phyloP scores from a whole-genome alignment of 805 yeast species.

The Wickerhamomyces chaumierensis region DNA sequence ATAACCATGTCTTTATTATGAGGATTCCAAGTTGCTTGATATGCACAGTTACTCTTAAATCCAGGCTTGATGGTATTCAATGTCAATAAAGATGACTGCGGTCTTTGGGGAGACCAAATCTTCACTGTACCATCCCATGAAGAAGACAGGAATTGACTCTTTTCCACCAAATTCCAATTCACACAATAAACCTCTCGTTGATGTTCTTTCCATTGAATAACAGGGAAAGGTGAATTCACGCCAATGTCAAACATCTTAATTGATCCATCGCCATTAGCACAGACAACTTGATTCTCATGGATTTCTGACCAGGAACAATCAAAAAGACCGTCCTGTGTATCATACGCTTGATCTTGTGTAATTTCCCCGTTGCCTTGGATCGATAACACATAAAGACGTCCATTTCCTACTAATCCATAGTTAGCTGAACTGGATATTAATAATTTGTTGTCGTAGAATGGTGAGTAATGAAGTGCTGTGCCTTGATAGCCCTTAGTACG shows the following conservation, averaged over 20 bases:
- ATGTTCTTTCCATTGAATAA: constrained; percentile 70
- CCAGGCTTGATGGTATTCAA: constrained; percentile 27
- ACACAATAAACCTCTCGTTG: constrained; percentile 61
- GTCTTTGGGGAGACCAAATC: constrained; percentile 60
- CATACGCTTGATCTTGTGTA: constrained; percentile 44
- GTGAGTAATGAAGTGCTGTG: constrained; percentile 80
- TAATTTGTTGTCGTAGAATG: constrained; percentile 78
- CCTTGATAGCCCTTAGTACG: constrained; percentile 79
- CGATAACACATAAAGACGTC: constrained; percentile 60
- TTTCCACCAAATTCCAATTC: constrained; percentile 64
- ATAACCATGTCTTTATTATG: constrained; percentile 63
- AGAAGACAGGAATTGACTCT: constrained; percentile 57
- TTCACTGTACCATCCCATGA: constrained; percentile 92
- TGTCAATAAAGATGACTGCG: constrained; percentile 45
- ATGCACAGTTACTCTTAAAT: constrained; percentile 46
- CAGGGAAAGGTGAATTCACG: constrained; percentile 57
- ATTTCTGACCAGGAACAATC: constrained; percentile 84
- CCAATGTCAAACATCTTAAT: constrained; percentile 71
- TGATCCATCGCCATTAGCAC: constrained; percentile 86
- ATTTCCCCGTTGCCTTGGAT: constrained; percentile 61
- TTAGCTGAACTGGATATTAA: constrained; percentile 90
- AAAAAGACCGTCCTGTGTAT: constrained; percentile 89
- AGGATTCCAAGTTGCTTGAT: constrained; percentile 74
- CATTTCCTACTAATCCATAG: constrained; percentile 92
- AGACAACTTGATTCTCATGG: constrained; percentile 77